phyloP scores from a whole-genome alignment of 169 alveolate genomes.

The Plasmodium gonderi region DNA sequence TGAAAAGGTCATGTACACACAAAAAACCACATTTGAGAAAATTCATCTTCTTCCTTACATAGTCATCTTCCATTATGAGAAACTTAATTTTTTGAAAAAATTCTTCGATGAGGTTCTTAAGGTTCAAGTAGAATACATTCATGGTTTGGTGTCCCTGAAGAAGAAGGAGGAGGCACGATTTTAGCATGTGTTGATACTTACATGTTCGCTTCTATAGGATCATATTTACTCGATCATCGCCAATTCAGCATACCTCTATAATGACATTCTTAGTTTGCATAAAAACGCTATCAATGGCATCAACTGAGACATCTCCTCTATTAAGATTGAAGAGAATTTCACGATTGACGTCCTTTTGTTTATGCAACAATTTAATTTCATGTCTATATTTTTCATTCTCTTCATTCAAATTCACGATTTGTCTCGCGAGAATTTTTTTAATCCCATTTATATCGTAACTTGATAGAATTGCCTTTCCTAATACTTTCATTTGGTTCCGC shows the following conservation, averaged over 20 bases:
- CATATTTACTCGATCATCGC: not conserved
- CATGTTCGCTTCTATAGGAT: not conserved
- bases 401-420: conserved; percentile 27
- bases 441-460: conserved; percentile 36
- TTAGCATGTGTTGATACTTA: no score
- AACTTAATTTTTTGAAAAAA: conserved; percentile 50
- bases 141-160: conserved; percentile 44
- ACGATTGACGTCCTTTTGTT: conserved; percentile 12
- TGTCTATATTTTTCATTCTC: conserved; percentile 59
- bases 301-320: conserved; percentile 36
- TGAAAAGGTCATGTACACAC: no score
- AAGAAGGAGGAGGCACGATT: not conserved
- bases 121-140: conserved; percentile 31
- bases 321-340: conserved; percentile 25
- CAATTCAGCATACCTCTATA: conserved; percentile 8
- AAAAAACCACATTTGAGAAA: no score
- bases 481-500: conserved; percentile 12
- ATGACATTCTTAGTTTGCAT: conserved; percentile 57
- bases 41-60: conserved; percentile 15
- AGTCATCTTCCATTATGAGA: conserved; percentile 27
- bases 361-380: conserved; percentile 12
- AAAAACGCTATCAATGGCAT: conserved; percentile 58
- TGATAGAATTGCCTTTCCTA: conserved; percentile 46
- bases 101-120: conserved; percentile 36
- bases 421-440: conserved; percentile 32